Percentiles rank a stretch among this genome's conserved stretches.
Evolutionary conservation across 2,329 filamentous ascomycete genomes (phyloP).

Genomic region (Phyllosticta paracitricarpa): DNA sequence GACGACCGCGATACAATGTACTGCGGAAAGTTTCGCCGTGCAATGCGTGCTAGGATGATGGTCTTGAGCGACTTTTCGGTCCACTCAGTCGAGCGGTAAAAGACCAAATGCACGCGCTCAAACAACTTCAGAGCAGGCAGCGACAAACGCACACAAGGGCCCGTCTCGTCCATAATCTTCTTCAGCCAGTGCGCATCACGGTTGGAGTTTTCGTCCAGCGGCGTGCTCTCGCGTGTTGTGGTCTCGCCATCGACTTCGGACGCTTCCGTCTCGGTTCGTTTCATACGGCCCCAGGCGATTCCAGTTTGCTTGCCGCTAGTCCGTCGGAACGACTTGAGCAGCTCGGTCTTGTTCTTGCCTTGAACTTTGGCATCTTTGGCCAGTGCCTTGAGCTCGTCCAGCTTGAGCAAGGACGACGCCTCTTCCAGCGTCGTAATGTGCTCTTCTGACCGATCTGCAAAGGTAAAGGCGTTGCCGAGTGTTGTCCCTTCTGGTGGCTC

Average conservation of each 20-base stretch:
- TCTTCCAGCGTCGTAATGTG: conserved; percentile 71
- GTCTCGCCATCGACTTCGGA: conserved; percentile 35
- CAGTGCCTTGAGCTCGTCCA: conserved; percentile 77
- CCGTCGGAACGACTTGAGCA: conserved; percentile 63
- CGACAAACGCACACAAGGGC: conserved; percentile 75
- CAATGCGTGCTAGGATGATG: conserved; percentile 86
- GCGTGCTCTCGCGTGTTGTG: conserved; percentile 25
- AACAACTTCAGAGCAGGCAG: conserved; percentile 67
- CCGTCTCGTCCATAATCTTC: conserved; percentile 68
- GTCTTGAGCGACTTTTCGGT: conserved; percentile 93
- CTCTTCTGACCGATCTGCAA: conserved; percentile 69
- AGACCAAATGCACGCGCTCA: conserved; percentile 88
- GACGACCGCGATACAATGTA: conserved; percentile 85
- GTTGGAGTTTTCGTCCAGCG: conserved; percentile 37
- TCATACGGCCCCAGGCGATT: conserved; percentile 59
- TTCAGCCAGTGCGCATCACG: conserved; percentile 63
- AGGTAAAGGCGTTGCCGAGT: conserved; percentile 54
- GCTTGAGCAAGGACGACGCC: conserved; percentile 66
- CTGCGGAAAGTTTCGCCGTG: conserved; percentile 73
- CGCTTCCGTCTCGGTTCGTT: conserved; percentile 51
- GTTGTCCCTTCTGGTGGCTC: conserved; percentile 37
- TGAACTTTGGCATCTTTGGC: conserved; percentile 80
- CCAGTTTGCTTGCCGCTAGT: conserved; percentile 67
- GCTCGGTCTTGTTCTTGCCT: conserved; percentile 77
- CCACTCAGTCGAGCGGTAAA: conserved; percentile 94